Evolutionary conservation across 2,329 filamentous ascomycete species (phyloP), one percentile per base, ranked within the genome.

Genomic region (Colletotrichum melonis): DNA sequence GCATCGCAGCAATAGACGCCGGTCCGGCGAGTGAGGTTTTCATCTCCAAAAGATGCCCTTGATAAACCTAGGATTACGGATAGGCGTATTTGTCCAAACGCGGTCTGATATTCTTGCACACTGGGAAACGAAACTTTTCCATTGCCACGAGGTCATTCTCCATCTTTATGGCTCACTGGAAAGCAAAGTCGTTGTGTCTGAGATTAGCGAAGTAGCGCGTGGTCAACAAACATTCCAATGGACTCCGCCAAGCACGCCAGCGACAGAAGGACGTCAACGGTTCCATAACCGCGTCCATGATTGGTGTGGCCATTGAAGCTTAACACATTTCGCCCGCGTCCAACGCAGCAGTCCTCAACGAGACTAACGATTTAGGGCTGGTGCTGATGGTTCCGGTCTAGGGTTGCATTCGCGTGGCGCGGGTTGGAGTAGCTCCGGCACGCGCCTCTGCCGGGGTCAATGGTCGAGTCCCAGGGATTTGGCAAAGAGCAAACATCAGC

Each of bases 381-480:
- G 54, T 42, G 57, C 12, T 26, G 16, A 55, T 62, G 28, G 26
- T 67, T 35, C 52, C 24, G 30, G 28, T 26, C 19, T 32, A 4
- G 46, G 11, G 57, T 55, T 19, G 30, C 28, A 68, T 54, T 63
- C 46, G 65, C 35, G 35, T 38, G 35, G 35, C 65, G 56, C 55
- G 65, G 65, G 35, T 57, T 46, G 16, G 16, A 46, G 42, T 19
- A 19, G 42, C 19, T 46, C 42, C 42, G 42, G 42, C 42, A n/a
- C 19, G 42, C 42, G 7, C 19, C 42, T 46, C 19, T 46, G 42
- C 19, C 7, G 42, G 42, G 42, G 42, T 46, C 16, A 7, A n/a
- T n/a, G 5, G 14, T 46, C 42, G 42, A 19, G 7, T 46, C 42
- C 42, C 42, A 46, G 42, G 16, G 42, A 5, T 46, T n/a, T 4